Evolutionary conservation across 139 green algal genomes (phyloP), one percentile per base, ranked within the genome.

Genomic region (Zygnema cylindricum): DNA sequence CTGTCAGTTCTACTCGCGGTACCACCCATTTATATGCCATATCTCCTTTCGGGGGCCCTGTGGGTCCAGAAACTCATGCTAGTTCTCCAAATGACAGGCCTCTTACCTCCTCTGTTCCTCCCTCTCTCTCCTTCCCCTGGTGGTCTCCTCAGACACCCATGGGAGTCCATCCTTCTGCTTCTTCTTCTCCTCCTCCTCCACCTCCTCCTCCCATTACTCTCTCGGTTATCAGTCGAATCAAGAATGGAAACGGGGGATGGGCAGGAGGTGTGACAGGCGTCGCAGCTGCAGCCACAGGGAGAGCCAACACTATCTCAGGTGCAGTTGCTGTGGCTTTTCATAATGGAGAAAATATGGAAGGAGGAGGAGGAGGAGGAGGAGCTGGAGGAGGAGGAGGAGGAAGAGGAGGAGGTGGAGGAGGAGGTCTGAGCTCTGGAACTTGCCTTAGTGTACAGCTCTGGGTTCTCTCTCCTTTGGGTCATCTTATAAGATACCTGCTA

Each of bases 1-100:
- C 85, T 0, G 93, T 91, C 35, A 89, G 54, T 77, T 93, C 89
- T 69, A 84, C 86, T 22, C 89, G 92, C 0, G 93, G 91, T 89
- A 95, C 93, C 69, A 93, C 92, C 0, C 93, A 95, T 76, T 7
- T 95, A 1, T 95, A 91, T 79, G 88, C 86, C 43, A 86, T 94
- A 1, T 42, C 55, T 22, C 88, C 77, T 33, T 79, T 85, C 0
- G 83, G 82, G 1, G 84, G 79, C 21, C 87, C 75, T 63, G 84
- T 76, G 39, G 81, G 55, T 32, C 85, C 75, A 2, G 1, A 25
- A 32, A 84, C 73, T 25, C 40, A 87, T n/a, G 43, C 43, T 57
- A 30, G 32, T 89, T 23, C 43, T 41, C 71, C 73, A 55, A 33
- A 33, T 79, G 39, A 69, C 16, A 7, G 42, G 71, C 16, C 49